Evolutionary conservation across 108 stramenopile genomes (phyloP).

Genomic region (Nitzschia sp.): DNA sequence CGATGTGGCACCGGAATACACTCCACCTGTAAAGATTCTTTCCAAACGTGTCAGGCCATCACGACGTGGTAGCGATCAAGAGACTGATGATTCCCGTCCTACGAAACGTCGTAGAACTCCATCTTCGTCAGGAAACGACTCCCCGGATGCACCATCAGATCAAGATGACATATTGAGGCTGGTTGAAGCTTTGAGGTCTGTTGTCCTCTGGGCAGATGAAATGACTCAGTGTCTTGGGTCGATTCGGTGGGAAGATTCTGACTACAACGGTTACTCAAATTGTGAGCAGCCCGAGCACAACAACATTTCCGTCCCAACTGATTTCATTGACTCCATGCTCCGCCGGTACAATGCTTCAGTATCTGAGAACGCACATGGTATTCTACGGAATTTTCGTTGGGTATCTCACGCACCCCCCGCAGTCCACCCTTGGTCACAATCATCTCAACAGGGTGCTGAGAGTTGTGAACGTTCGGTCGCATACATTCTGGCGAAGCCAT

Average conservation of each 20-base stretch:
- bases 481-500: conserved; percentile 60
- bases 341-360: conserved; percentile 42
- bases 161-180: conserved; percentile 27
- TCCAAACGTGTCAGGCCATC: conserved; percentile 75
- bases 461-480: conserved; percentile 34
- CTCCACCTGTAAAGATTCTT: conserved; percentile 72
- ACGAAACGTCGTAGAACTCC: not conserved
- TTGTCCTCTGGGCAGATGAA: conserved; percentile 59
- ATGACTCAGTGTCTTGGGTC: conserved; percentile 52
- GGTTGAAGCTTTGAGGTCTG: conserved; percentile 42
- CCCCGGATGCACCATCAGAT: not conserved
- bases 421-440: not conserved
- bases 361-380: conserved; percentile 35
- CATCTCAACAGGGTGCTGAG: not conserved
- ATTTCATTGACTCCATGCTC: conserved; percentile 36
- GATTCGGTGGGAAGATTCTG: conserved; percentile 57
- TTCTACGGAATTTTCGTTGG: conserved; percentile 38
- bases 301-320: conserved; percentile 60
- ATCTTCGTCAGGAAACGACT: not conserved
- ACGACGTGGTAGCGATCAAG: conserved; percentile 4
- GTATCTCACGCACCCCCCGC: not conserved
- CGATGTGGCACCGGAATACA: conserved; percentile 70
- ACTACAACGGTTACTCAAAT: conserved; percentile 51
- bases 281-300: conserved; percentile 46
- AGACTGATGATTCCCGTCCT: conserved; percentile 4